Evolutionary conservation across 768 basidiomycete species (phyloP), one percentile per base, ranked within the genome.

Genomic region (Kwoniella botswanensis): DNA sequence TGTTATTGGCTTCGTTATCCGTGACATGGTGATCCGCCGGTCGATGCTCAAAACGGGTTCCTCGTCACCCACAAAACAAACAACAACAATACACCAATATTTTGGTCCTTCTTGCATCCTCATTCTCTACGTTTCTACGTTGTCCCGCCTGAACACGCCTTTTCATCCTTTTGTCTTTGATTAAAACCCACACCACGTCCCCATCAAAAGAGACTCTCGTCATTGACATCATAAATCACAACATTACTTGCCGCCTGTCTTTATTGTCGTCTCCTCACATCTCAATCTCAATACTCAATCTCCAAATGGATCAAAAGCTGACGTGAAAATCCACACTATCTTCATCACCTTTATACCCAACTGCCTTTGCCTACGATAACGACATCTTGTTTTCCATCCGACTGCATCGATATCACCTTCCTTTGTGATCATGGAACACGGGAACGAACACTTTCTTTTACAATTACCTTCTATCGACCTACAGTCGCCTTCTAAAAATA

Each of bases 401-500:
- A 61, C 57, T 24, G 9, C 7, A 15, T 24, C 17, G 57, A 35
- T 15, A 13, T 15, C 22, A 52, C 43, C 54, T 13, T 56, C 54
- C 64, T 41, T 65, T 57, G 42, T 57, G 17, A 35, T 44, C 53
- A 65, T 42, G 59, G 59, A 61, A 42, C 42, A 26, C 42, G 59
- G 59, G 50, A 42, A 26, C 63, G 44, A 53, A 26, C 26, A 29
- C 50, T 41, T 22, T 43, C 29, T 35, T 65, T 55, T 26, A 6
- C 50, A 35, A 44, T 7, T 10, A 41, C 46, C 42, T 11, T 4
- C 21, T n/a, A 62, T 29, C 35, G 3, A 26, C 58, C 64, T 21
- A 56, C 44, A 55, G 57, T 67, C 65, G 56, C 65, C 65, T n/a
- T 59, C 65, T 17, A 57, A 56, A 46, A 58, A 53, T 18, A 46